These are phyloP conservation scores for Sedum album DNA, from an alignment of 164 flowering plant genomes.

Conservation along the genomic window DNA sequence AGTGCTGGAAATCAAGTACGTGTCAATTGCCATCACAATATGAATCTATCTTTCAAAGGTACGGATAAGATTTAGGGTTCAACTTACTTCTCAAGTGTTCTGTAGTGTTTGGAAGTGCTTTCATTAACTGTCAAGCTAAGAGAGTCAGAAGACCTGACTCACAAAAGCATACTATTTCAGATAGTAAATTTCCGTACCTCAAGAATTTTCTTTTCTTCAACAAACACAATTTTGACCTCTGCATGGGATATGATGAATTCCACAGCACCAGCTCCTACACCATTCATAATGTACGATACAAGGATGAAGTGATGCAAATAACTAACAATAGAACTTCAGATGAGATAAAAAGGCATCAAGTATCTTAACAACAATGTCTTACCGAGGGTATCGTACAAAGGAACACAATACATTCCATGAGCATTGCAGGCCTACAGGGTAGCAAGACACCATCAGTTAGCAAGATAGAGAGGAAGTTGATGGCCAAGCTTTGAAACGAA, in stretches of 20 bases:
- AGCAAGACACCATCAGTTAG: neutral
- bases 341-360: neutral
- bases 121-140: slow-evolving; percentile 52
- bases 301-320: neutral
- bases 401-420: slow-evolving; percentile 89
- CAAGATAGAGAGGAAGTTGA: neutral
- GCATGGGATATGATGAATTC: neutral
- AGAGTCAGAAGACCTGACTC: neutral
- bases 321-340: neutral
- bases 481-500: neutral
- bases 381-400: slow-evolving; percentile 56
- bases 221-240: neutral
- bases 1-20: slow-evolving; percentile 33
- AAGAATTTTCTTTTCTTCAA: neutral
- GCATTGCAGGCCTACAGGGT: neutral
- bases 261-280: neutral
- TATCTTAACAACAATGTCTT: neutral
- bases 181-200: neutral
- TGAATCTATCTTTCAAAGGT: neutral
- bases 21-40: slow-evolving; percentile 24
- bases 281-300: neutral
- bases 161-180: neutral
- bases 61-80: neutral
- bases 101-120: slow-evolving; percentile 57
- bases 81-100: slow-evolving; percentile 68